Percentiles rank a stretch among this genome's conserved stretches.
Conservation (phyloP, 139 green algal species). For the Eudorina sp. region DNA sequence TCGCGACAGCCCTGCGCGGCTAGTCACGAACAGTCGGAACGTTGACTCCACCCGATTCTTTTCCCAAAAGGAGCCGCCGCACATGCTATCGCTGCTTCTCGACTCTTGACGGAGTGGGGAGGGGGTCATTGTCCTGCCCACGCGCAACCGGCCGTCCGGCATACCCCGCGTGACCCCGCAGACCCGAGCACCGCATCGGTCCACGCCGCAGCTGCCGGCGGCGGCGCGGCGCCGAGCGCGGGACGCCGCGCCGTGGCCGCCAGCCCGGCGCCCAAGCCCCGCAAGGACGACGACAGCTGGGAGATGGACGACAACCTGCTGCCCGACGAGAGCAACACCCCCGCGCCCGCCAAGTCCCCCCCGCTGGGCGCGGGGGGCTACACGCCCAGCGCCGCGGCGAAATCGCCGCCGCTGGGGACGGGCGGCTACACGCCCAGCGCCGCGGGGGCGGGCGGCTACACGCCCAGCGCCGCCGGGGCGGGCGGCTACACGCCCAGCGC, state of each 20-base stretch:
- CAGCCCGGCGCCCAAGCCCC: not conserved
- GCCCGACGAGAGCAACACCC: slow-evolving; percentile 41
- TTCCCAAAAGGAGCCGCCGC: too few species aligned
- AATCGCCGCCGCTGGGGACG: not conserved
- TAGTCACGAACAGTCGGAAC: too few species aligned
- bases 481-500: not conserved
- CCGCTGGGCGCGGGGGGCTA: not conserved
- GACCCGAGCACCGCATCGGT: slow-evolving; percentile 19
- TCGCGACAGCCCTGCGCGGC: too few species aligned
- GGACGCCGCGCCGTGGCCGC: not conserved
- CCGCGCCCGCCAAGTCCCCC: not conserved
- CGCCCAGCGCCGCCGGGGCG: not conserved
- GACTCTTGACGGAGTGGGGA: too few species aligned
- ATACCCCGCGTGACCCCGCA: slow-evolving; percentile 2
- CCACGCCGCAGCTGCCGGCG: not conserved
- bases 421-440: not conserved
- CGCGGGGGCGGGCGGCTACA: not conserved
- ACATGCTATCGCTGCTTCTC: too few species aligned
- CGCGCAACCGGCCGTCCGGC: too few species aligned
- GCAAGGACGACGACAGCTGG: slow-evolving; percentile 47
- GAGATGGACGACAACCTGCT: slow-evolving; percentile 52
- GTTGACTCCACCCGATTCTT: too few species aligned
- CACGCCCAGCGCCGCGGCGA: slow-evolving; percentile 4
- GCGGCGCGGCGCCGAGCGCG: not conserved
- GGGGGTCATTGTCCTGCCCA: too few species aligned